phyloP scores from a whole-genome alignment of 768 basidiomycete species.

The Naematelia aurantialba region DNA sequence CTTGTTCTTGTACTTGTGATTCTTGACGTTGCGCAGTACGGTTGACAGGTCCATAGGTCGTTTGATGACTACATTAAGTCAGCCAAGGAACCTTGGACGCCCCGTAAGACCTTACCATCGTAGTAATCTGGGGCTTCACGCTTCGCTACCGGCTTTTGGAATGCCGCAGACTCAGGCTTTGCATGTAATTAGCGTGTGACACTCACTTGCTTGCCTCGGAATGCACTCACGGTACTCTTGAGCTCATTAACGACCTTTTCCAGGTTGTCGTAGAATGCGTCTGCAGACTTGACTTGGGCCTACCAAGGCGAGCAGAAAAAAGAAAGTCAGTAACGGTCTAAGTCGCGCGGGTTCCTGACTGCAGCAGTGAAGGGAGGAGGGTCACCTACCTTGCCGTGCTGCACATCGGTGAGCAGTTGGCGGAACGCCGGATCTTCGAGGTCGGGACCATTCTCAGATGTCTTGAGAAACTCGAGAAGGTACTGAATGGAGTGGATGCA shows the following conservation, averaged over 20 bases:
- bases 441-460: constrained; percentile 64
- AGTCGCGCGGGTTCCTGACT: constrained; percentile 2
- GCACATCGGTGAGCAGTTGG: constrained; percentile 75
- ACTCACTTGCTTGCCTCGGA: constrained; percentile 33
- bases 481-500: constrained; percentile 58
- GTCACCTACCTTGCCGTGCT: constrained; percentile 75
- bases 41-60: constrained; percentile 94
- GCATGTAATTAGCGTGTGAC: constrained; percentile 51
- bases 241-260: constrained; percentile 85
- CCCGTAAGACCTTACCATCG: constrained; percentile 60
- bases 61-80: constrained; percentile 65
- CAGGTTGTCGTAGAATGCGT: constrained; percentile 89
- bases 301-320: constrained; percentile 15
- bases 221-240: constrained; percentile 59
- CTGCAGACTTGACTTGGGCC: constrained; percentile 62
- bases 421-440: constrained; percentile 69
- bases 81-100: constrained; percentile 8
- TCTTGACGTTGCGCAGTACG: constrained; percentile 89
- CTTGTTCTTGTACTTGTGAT: constrained; percentile 87
- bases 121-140: constrained; percentile 90
- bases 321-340: constrained; percentile 14
- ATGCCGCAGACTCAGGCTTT: constrained; percentile 76
- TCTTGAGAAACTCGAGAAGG: constrained; percentile 80
- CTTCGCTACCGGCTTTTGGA: constrained; percentile 87
- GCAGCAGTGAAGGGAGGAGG: constrained; percentile 11